Conservation (phyloP, 2,329 filamentous ascomycete genomes). For the Oidium heveae region DNA sequence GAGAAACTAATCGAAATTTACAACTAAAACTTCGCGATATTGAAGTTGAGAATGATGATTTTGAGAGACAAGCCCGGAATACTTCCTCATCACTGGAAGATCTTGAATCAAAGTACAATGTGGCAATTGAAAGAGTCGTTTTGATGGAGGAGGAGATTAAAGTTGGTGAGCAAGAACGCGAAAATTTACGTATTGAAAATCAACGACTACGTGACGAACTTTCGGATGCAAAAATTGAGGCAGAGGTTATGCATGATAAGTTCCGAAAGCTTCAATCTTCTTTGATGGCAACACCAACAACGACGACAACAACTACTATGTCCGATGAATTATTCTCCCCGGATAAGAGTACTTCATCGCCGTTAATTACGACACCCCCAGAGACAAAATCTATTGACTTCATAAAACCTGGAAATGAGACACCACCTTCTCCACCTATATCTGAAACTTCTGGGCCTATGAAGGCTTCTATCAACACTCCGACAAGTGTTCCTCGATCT, state of each 20-base stretch:
- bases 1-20: slow-evolving; percentile 59
- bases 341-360: slow-evolving; percentile 70
- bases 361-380: slow-evolving; percentile 70
- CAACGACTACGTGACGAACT: slow-evolving; percentile 80
- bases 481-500: slow-evolving; percentile 14
- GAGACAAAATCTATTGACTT: slow-evolving; percentile 38
- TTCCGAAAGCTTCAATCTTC: slow-evolving; percentile 46
- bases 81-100: slow-evolving; percentile 92
- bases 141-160: slow-evolving; percentile 91
- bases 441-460: slow-evolving; percentile 44
- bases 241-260: slow-evolving; percentile 85
- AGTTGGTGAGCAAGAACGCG: slow-evolving; percentile 73
- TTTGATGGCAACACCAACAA: slow-evolving; percentile 27
- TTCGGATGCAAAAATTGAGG: slow-evolving; percentile 79
- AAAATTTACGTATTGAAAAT: slow-evolving; percentile 65
- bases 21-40: slow-evolving; percentile 75
- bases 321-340: slow-evolving; percentile 51
- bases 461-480: slow-evolving; percentile 8
- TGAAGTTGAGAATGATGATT: slow-evolving; percentile 95
- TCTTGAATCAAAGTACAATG: slow-evolving; percentile 88
- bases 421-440: slow-evolving; percentile 80
- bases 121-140: slow-evolving; percentile 73
- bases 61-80: slow-evolving; percentile 84
- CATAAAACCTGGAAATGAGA: slow-evolving; percentile 39
- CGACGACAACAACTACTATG: slow-evolving; percentile 19